These are phyloP conservation scores for Aspergillus niger DNA, from an alignment of 2,329 filamentous ascomycete species.

Conservation along the genomic window DNA sequence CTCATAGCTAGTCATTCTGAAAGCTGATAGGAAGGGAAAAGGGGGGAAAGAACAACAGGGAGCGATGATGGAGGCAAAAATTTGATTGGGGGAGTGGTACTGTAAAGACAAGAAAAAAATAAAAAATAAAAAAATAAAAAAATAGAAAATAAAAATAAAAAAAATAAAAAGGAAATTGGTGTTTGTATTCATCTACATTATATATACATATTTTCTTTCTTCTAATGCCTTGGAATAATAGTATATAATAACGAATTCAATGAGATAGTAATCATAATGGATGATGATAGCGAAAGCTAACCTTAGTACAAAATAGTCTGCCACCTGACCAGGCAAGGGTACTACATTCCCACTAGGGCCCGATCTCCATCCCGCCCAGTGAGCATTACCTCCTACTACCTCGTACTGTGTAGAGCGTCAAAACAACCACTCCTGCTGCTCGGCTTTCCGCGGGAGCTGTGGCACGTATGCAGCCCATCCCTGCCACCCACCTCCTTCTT, in stretches of 20 bases:
- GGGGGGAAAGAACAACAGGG: background rate
- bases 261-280: background rate
- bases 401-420: no score
- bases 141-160: background rate
- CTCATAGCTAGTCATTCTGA: background rate
- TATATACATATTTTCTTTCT: no score
- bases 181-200: no score
- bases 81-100: background rate
- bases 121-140: background rate
- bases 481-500: background rate
- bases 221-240: no score
- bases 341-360: conserved; percentile 28
- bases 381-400: background rate
- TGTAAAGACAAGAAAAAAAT: background rate
- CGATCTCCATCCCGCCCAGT: conserved; percentile 9
- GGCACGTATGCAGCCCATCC: background rate
- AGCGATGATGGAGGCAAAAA: background rate
- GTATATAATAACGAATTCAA: no score
- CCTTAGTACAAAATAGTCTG: background rate
- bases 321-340: background rate
- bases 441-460: background rate
- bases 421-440: background rate
- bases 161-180: background rate
- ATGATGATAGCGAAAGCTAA: background rate
- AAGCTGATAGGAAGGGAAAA: background rate